Conservation (phyloP, 2,329 filamentous ascomycete genomes). For the Paecilomyces sp. region DNA sequence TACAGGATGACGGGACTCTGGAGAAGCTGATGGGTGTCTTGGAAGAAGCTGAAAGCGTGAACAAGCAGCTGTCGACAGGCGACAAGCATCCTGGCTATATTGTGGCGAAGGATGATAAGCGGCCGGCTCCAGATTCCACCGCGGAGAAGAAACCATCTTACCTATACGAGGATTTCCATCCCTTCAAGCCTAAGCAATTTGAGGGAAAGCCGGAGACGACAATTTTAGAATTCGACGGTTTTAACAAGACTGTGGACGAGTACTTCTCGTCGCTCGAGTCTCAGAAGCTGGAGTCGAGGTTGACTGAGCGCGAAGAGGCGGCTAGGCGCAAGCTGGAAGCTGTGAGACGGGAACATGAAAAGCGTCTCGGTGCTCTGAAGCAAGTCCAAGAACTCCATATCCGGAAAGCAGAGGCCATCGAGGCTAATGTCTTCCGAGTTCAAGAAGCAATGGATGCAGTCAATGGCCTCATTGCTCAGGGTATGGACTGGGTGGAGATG, state of each 20-base stretch:
- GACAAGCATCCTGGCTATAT: conserved; percentile 75
- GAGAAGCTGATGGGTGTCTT: conserved; percentile 62
- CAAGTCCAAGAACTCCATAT: conserved; percentile 74
- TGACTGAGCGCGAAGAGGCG: conserved; percentile 72
- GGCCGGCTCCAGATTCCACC: conserved; percentile 27
- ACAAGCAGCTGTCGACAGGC: conserved; percentile 60
- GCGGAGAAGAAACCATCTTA: conserved; percentile 40
- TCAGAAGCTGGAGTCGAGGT: conserved; percentile 76
- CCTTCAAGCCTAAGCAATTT: conserved; percentile 78
- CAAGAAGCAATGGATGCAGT: conserved; percentile 90
- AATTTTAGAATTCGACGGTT: conserved; percentile 71
- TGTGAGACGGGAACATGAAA: conserved; percentile 75
- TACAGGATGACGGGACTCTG: conserved; percentile 59
- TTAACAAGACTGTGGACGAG: conserved; percentile 90
- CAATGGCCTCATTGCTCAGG: conserved; percentile 82
- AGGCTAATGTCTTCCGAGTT: conserved; percentile 83
- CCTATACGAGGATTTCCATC: conserved; percentile 92
- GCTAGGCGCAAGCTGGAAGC: conserved; percentile 80
- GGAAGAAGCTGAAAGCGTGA: conserved; percentile 60
- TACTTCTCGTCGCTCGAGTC: conserved; percentile 97
- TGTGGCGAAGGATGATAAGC: conserved; percentile 57
- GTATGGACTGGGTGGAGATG: conserved; percentile 97
- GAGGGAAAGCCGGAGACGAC: conserved; percentile 57
- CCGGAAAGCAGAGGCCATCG: conserved; percentile 81
- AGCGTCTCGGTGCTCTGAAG: conserved; percentile 76